Conservation (phyloP, 805 yeast species). For the Tetrapisispora fleetii region DNA sequence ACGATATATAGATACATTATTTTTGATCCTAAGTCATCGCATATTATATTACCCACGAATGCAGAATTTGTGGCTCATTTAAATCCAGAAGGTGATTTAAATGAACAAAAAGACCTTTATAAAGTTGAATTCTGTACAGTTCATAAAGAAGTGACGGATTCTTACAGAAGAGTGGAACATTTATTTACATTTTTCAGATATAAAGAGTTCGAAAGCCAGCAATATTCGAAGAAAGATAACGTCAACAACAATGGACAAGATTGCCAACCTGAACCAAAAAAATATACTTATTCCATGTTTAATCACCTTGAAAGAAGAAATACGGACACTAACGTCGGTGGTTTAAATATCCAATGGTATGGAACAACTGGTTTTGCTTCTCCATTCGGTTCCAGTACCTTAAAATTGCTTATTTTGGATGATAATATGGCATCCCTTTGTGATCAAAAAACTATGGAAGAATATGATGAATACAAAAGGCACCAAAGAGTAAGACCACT, state of each 20-base stretch:
- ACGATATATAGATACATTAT: conserved; percentile 24
- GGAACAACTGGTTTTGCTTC: conserved; percentile 32
- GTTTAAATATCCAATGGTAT: conserved; percentile 32
- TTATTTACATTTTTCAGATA: conserved; percentile 18
- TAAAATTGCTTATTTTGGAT: conserved; percentile 28
- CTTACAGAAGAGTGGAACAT: conserved; percentile 23
- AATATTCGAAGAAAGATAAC: conserved; percentile 8
- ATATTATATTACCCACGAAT: conserved; percentile 5
- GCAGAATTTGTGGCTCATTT: conserved; percentile 7
- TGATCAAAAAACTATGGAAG: conserved; percentile 14
- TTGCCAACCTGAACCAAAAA: background rate
- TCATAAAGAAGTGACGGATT: conserved; percentile 15
- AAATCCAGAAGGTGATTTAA: conserved; percentile 6
- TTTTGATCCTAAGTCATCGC: conserved; percentile 6
- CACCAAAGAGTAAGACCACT: conserved; percentile 10
- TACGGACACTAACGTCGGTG: conserved; percentile 26
- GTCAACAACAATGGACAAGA: background rate
- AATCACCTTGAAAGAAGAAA: conserved; percentile 24
- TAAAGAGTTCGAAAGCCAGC: conserved; percentile 10
- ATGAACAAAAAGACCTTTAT: conserved; percentile 3
- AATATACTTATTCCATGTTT: conserved; percentile 23
- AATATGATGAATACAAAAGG: conserved; percentile 7
- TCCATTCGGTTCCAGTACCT: conserved; percentile 27
- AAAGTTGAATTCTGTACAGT: conserved; percentile 30
- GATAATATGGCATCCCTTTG: conserved; percentile 27